Evolutionary conservation across 2,329 filamentous ascomycete genomes (phyloP).

Genomic region (Mollisiaceae sp.): DNA sequence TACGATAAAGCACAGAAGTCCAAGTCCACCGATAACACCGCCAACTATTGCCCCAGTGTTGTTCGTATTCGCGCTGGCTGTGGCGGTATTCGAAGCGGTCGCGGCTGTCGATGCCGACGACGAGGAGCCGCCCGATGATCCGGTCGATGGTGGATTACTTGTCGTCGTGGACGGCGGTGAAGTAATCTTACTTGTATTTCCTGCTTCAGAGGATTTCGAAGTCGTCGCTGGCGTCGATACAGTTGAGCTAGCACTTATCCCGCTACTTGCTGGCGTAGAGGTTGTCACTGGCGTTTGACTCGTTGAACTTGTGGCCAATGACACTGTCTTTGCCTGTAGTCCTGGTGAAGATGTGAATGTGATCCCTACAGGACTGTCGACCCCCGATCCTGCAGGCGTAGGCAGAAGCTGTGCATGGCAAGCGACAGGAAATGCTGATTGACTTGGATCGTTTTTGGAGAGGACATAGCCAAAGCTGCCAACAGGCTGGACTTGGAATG

Average conservation of each 20-base stretch:
- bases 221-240: not conserved
- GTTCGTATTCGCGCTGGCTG: constrained; percentile 22
- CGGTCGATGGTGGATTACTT: not conserved
- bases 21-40: constrained; percentile 45
- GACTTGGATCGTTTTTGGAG: constrained; percentile 18
- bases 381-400: constrained; percentile 17
- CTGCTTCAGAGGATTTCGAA: not conserved
- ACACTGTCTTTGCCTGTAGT: constrained; percentile 26
- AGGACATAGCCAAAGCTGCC: constrained; percentile 26
- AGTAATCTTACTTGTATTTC: not conserved
- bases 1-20: constrained; percentile 41
- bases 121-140: not conserved
- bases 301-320: constrained; percentile 32
- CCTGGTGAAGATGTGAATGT: constrained; percentile 16
- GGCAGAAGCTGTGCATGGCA: constrained; percentile 22
- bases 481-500: constrained; percentile 21
- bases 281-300: constrained; percentile 14
- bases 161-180: not conserved
- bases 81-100: not conserved
- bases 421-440: constrained; percentile 17
- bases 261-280: constrained; percentile 1
- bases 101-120: not conserved
- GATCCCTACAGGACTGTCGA: constrained; percentile 23
- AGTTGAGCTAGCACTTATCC: not conserved
- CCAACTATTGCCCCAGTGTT: constrained; percentile 44